Percentiles rank a stretch among this genome's conserved stretches.
These are phyloP conservation scores for Xylaria flabelliformis DNA, from an alignment of 495 filamentous ascomycete species.

Conservation along the genomic window DNA sequence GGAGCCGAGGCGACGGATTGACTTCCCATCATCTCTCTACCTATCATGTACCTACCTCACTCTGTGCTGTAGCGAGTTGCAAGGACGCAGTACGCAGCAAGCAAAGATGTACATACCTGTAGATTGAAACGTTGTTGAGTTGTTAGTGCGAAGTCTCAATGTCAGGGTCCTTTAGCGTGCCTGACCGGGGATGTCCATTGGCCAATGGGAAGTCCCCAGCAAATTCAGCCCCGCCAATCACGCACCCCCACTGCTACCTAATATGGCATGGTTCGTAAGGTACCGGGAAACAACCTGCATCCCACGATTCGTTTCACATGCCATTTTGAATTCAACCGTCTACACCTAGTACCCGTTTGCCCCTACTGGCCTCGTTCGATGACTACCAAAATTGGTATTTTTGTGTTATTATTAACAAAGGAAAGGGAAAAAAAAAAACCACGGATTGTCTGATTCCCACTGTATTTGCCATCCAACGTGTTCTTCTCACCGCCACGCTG, in stretches of 20 bases:
- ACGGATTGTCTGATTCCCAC: not conserved
- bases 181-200: not conserved
- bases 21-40: not conserved
- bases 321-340: not conserved
- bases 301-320: constrained; percentile 3
- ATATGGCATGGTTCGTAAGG: not conserved
- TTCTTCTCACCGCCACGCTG: constrained; percentile 7
- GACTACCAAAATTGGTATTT: not conserved
- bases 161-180: constrained; percentile 11
- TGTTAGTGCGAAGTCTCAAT: constrained; percentile 7
- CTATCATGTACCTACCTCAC: too few species aligned
- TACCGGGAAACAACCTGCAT: not conserved
- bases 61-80: too few species aligned
- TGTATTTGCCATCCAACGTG: not conserved
- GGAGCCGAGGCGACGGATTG: not conserved
- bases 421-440: too few species aligned
- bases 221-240: constrained; percentile 4
- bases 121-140: constrained; percentile 12
- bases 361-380: not conserved
- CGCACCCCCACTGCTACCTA: not conserved
- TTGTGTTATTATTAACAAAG: not conserved
- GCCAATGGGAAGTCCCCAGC: constrained; percentile 2
- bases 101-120: not conserved
- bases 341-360: too few species aligned
- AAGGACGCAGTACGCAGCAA: not conserved